A percentile compares a stretch with the other conserved stretches of the same genome.
Conservation (phyloP, 208 protist species). For the Leishmania mexicana region DNA sequence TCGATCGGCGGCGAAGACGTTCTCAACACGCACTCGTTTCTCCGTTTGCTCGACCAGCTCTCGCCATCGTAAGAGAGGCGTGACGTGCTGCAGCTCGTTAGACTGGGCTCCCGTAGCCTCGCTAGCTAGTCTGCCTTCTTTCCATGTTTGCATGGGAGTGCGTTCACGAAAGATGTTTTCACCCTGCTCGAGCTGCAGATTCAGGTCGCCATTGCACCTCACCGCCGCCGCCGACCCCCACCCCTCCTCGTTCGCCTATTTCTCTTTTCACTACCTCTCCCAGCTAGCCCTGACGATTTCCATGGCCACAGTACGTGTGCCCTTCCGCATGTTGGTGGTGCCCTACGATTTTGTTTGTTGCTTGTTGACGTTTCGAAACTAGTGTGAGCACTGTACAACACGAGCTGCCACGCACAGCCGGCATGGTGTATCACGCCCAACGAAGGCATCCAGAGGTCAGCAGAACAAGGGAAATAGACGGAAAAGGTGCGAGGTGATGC, state of each 20-base stretch:
- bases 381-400: neutral
- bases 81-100: too few species aligned
- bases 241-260: neutral
- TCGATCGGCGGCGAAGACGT: slow-evolving; percentile 59
- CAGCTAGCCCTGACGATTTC: neutral
- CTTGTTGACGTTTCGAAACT: neutral
- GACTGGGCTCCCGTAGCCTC: neutral
- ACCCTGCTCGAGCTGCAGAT: neutral
- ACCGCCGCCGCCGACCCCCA: neutral
- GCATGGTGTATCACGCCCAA: neutral
- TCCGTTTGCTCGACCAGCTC: slow-evolving; percentile 42
- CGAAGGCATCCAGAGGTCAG: neutral
- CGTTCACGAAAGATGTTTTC: neutral
- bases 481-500: neutral
- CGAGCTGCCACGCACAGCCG: neutral
- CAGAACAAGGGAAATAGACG: neutral
- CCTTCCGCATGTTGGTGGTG: neutral
- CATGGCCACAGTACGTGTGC: neutral
- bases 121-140: neutral
- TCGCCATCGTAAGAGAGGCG: slow-evolving; percentile 14
- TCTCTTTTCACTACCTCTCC: neutral
- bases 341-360: neutral
- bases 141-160: neutral
- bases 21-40: slow-evolving; percentile 66
- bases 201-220: neutral